Evolutionary conservation across 2,329 filamentous ascomycete species (phyloP), one percentile per base, ranked within the genome.

Genomic region (Phaeosphaeriaceae sp.): DNA sequence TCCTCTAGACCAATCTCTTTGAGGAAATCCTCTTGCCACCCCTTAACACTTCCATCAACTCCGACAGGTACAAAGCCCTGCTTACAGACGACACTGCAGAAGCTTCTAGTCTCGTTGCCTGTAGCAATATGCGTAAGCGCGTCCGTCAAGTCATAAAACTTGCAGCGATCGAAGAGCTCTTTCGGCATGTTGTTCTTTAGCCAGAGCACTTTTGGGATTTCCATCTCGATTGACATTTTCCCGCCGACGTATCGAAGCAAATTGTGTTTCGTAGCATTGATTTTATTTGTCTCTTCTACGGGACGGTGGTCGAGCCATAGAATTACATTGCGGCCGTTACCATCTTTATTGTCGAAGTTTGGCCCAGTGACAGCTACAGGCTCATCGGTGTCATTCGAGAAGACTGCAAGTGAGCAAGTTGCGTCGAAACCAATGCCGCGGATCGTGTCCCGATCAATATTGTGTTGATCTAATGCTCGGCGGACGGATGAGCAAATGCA

Each of bases 181-280:
- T 88, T 82, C 2, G 94, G 89, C 94, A 99, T 97, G 77, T 97
- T 85, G 76, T 96, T 96, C 83, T 97, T 97, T 70, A 99, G 82
- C 94, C 94, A 99, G 49, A 97, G 81, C 1, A 97, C 90, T 78
- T 99, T 99, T 57, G 94, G 94, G 47, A 99, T 95, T 74, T 99
- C 94, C 94, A 99, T 99, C 80, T 99, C 94, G 59, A 97, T 93
- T 72, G 91, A 96, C 94, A 99, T 99, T 72, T 89, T 93, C 56
- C 94, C 94, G 62, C 94, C 94, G 15, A 99, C 94, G 70, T 99
- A 99, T 67, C 92, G 89, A 50, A 99, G 84, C 45, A 99, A 81
- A 74, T 95, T 94, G 79, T 99, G 94, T 44, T 87, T 83, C 2
- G 94, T 97, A 46, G 86, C 85, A 74, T 99, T 99, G 78, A 99